Conservation (phyloP, 2,329 filamentous ascomycete species). For the Epichloe festucae region DNA sequence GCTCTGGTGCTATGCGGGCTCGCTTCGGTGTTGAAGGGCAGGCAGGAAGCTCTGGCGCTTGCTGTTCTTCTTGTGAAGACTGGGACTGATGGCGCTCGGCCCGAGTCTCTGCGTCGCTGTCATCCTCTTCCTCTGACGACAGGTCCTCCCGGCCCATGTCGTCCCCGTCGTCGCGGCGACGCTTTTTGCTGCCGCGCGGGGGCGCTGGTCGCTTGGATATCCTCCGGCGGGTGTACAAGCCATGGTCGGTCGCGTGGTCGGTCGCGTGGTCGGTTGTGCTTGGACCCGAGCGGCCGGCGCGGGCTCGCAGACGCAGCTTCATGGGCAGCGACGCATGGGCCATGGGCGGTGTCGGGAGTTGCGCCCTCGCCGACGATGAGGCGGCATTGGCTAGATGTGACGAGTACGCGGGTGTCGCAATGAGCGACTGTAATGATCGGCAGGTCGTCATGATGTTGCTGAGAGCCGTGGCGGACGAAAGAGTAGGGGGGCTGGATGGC, state of each 20-base stretch:
- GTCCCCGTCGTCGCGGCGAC: slow-evolving; percentile 35
- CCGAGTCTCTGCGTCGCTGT: slow-evolving; percentile 25
- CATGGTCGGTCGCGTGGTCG: slow-evolving; percentile 16
- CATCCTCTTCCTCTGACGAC: slow-evolving; percentile 15
- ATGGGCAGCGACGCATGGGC: slow-evolving; percentile 35
- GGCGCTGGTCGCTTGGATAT: slow-evolving; percentile 38
- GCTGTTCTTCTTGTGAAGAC: not conserved
- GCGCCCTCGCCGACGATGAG: slow-evolving; percentile 17
- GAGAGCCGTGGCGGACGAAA: slow-evolving; percentile 32
- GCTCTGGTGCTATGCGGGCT: slow-evolving; percentile 45
- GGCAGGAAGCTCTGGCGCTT: not conserved
- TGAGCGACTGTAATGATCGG: slow-evolving; percentile 47
- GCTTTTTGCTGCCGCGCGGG: slow-evolving; percentile 39
- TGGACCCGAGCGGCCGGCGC: slow-evolving; percentile 15
- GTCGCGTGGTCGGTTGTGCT: slow-evolving; percentile 15
- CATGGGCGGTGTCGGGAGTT: slow-evolving; percentile 44
- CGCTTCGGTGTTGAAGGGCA: slow-evolving; percentile 44
- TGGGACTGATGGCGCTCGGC: slow-evolving; percentile 3
- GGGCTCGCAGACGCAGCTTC: slow-evolving; percentile 43
- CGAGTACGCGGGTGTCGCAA: slow-evolving; percentile 25
- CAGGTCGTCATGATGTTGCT: slow-evolving; percentile 46
- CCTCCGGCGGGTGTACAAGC: slow-evolving; percentile 27
- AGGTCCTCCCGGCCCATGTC: slow-evolving; percentile 29
- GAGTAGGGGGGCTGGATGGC: slow-evolving; percentile 40
- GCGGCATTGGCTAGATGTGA: slow-evolving; percentile 14